These are phyloP conservation scores for Arachis monticola DNA, from an alignment of 331 rosid genomes.

Conservation along the genomic window DNA sequence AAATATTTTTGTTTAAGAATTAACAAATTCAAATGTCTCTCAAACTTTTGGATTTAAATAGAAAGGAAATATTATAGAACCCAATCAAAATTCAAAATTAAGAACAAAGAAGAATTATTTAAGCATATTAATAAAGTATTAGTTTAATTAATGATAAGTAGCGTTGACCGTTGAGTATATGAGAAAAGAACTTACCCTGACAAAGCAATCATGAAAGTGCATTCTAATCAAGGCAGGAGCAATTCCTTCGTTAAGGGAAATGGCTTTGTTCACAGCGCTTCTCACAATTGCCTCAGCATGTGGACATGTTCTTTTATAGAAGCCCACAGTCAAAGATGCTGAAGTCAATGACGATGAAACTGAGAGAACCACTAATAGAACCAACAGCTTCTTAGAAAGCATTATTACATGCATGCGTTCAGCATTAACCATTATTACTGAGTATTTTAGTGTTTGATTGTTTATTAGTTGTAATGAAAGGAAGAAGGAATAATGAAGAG, in stretches of 20 bases:
- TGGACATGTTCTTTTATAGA: slow-evolving; percentile 50
- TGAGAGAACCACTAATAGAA: slow-evolving; percentile 35
- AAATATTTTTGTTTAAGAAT: no score
- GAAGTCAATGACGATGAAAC: slow-evolving; percentile 28
- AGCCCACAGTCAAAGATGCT: slow-evolving; percentile 43
- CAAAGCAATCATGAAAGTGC: slow-evolving; percentile 84
- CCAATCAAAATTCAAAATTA: no score
- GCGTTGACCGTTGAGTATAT: background rate
- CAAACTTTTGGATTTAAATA: no score
- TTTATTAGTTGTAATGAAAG: background rate
- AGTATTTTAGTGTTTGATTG: background rate
- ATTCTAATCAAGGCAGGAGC: slow-evolving; percentile 67
- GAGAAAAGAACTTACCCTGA: slow-evolving; percentile 42
- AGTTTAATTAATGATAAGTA: background rate
- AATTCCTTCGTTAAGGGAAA: slow-evolving; percentile 51
- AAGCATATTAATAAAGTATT: no score
- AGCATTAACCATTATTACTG: slow-evolving; percentile 22
- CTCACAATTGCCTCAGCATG: slow-evolving; percentile 54
- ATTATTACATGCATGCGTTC: background rate
- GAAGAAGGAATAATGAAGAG: slow-evolving; percentile 3
- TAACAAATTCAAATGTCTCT: no score
- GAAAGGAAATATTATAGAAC: background rate
- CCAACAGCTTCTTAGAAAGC: slow-evolving; percentile 9
- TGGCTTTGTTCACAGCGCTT: slow-evolving; percentile 50
- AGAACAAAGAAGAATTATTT: no score